Conservation (phyloP, 2,329 filamentous ascomycete genomes). For the Hypoxylon sp. region DNA sequence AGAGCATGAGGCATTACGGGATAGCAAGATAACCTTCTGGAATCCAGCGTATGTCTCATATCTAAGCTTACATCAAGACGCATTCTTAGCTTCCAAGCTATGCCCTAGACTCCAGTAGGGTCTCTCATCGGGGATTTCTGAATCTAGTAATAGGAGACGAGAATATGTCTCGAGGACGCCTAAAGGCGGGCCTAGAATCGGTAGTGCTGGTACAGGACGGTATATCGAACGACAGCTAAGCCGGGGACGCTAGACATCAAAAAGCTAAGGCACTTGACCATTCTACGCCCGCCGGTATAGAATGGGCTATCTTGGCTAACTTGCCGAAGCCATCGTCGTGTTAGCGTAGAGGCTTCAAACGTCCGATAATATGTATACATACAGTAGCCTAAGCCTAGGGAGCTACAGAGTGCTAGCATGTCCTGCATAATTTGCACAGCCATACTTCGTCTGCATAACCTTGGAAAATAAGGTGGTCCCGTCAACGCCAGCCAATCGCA, state of each 20-base stretch:
- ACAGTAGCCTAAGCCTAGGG: neutral
- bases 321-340: slow-evolving; percentile 41
- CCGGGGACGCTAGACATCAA: slow-evolving; percentile 29
- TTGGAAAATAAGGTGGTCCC: neutral
- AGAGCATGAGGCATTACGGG: slow-evolving; percentile 14
- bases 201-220: slow-evolving; percentile 37
- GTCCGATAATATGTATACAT: slow-evolving; percentile 9
- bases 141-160: slow-evolving; percentile 53
- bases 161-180: slow-evolving; percentile 47
- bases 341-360: slow-evolving; percentile 32
- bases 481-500: slow-evolving; percentile 14
- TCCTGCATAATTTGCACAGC: slow-evolving; percentile 41
- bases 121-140: slow-evolving; percentile 43
- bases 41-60: slow-evolving; percentile 35
- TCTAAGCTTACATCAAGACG: slow-evolving; percentile 20
- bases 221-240: slow-evolving; percentile 29
- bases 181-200: slow-evolving; percentile 48
- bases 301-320: slow-evolving; percentile 7
- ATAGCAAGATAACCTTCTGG: slow-evolving; percentile 29
- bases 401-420: neutral
- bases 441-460: slow-evolving; percentile 30
- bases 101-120: slow-evolving; percentile 38
- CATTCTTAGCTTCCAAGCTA: slow-evolving; percentile 41
- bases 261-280: slow-evolving; percentile 24
- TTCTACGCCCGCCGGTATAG: slow-evolving; percentile 32